Conservation (phyloP, 2,329 filamentous ascomycete genomes). For the Aureobasidium mangrovei region DNA sequence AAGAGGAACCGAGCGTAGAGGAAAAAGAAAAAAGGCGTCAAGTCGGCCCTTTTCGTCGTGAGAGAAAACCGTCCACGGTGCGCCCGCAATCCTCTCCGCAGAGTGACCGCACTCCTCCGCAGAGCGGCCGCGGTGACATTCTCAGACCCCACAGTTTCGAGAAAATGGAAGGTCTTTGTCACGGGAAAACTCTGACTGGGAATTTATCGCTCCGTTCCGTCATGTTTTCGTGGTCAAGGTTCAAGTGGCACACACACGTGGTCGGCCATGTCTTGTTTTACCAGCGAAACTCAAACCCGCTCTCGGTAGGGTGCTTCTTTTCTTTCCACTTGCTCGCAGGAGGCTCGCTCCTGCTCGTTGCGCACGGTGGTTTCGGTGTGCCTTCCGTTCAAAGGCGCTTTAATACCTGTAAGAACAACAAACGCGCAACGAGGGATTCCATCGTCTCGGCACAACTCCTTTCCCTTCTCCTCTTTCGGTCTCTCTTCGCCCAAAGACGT, state of each 20-base stretch:
- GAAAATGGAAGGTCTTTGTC: neutral
- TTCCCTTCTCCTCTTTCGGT: neutral
- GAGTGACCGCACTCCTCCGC: no score
- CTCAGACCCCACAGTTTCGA: constrained; percentile 9
- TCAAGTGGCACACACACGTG: neutral
- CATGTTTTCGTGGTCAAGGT: neutral
- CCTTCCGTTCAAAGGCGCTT: neutral
- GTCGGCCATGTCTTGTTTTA: no score
- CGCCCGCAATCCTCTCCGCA: no score
- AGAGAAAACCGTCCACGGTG: no score
- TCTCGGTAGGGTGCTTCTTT: no score
- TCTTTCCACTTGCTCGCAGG: no score
- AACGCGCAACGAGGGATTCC: neutral
- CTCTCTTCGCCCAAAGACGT: neutral
- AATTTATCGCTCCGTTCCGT: no score
- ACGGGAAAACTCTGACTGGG: neutral
- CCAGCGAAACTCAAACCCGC: no score
- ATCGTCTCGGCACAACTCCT: constrained; percentile 8
- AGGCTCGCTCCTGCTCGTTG: no score
- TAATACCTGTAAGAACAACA: neutral
- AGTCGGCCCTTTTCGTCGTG: constrained; percentile 1
- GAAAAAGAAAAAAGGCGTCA: neutral
- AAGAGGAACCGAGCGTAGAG: neutral
- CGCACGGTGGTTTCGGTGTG: neutral
- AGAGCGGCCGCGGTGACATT: neutral